Conservation (phyloP, 108 stramenopile genomes). For the Nitzschia palea region DNA sequence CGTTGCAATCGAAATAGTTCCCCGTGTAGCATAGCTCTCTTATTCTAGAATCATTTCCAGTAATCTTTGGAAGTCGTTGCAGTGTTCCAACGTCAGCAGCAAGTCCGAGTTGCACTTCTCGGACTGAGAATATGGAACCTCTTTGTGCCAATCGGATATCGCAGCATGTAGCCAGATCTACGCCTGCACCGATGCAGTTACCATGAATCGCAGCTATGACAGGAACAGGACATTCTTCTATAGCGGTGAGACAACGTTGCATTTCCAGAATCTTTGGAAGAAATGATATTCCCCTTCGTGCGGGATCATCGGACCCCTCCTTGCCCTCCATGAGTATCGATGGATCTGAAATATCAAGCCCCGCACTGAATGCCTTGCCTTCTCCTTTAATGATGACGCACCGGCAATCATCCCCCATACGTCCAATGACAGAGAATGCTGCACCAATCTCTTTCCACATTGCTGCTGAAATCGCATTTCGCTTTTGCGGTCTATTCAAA, state of each 20-base stretch:
- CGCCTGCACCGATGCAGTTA: conserved; percentile 72
- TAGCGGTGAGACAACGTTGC: conserved; percentile 70
- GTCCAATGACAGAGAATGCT: conserved; percentile 46
- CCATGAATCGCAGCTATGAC: conserved; percentile 80
- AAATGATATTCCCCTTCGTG: conserved; percentile 67
- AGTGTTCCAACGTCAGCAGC: conserved; percentile 84
- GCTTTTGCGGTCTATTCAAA: conserved; percentile 61
- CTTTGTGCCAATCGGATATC: conserved; percentile 67
- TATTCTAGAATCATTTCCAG: conserved; percentile 62
- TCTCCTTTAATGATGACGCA: conserved; percentile 61
- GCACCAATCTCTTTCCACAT: conserved; percentile 82
- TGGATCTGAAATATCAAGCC: conserved; percentile 66
- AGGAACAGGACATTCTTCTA: conserved; percentile 79
- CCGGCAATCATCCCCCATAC: conserved; percentile 58
- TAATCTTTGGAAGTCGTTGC: conserved; percentile 74
- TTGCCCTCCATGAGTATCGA: conserved; percentile 37
- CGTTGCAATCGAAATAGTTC: conserved; percentile 53
- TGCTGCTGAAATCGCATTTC: conserved; percentile 63
- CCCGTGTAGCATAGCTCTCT: conserved; percentile 73
- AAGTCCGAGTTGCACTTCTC: conserved; percentile 69
- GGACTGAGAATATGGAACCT: conserved; percentile 54
- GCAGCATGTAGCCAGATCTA: conserved; percentile 65
- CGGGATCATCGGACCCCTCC: conserved; percentile 34
- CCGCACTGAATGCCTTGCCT: conserved; percentile 73
- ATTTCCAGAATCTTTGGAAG: conserved; percentile 62